Base-by-base conservation (phyloP, 139 green algal genomes). In the Picochlorum sp. region DNA sequence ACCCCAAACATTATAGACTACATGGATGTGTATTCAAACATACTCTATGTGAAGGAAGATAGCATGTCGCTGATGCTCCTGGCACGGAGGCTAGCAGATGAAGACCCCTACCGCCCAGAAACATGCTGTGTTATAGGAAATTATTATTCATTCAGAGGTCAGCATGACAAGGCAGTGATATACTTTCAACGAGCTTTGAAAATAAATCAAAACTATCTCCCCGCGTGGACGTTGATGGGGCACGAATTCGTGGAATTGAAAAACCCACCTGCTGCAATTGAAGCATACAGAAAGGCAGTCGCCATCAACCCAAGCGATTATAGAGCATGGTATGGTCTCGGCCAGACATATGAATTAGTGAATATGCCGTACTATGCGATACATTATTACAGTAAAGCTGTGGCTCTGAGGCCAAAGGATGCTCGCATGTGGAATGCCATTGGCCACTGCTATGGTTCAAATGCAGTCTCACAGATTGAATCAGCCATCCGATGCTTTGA, bases 231-330 rank as follows among this genome's bases (percentile, higher is more conserved):
- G 2, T 82, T 99, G 9, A 95, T 98, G 87, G 94, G 94, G 0
- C 93, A 99, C 65, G 93, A 98, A 69, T 98, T 87, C 65, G 84
- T 98, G 67, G 94, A 99, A 75, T 81, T 98, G 71, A 95, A 97
- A 74, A 98, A 98, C 73, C 83, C 86, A 3, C 65, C 85, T 4
- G 85, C 88, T 18, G 90, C 91, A 15, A 92, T 96, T 31, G 88
- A 94, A 59, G 88, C 88, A 1, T 96, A 95, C 68, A 77, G 85
- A 18, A 73, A 65, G 2, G 89, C 89, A 7, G 81, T 95, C 44
- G 88, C 95, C 49, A 79, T 98, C 45, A 91, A 85, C 52, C 83
- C 90, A 0, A 72, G 77, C 2, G 92, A 98, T 76, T 98, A 96
- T 77, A 72, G 92, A 1, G 93, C 92, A 15, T 98, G 94, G 92